Evolutionary conservation across 192 early-diverging fungal genomes (phyloP).

Genomic region (Obelidium mucronatum): DNA sequence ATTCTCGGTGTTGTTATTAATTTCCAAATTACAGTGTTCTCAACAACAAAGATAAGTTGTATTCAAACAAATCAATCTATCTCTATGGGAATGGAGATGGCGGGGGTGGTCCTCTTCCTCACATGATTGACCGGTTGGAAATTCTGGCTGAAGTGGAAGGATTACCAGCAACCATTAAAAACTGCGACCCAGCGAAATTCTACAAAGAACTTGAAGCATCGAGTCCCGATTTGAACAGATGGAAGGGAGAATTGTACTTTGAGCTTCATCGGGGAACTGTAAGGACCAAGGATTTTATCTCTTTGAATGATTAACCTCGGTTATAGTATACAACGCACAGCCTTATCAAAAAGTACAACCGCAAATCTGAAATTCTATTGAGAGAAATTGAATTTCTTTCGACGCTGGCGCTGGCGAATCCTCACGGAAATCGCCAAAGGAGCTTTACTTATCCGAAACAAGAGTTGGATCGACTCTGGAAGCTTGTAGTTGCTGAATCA

Average conservation of each 20-base stretch:
- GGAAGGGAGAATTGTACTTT: slow-evolving; percentile 96
- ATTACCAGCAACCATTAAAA: slow-evolving; percentile 76
- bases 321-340: slow-evolving; percentile 88
- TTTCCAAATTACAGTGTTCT: slow-evolving; percentile 58
- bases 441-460: slow-evolving; percentile 73
- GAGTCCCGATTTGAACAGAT: slow-evolving; percentile 74
- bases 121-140: slow-evolving; percentile 85
- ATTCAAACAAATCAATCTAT: slow-evolving; percentile 85
- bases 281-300: slow-evolving; percentile 19
- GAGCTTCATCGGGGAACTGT: slow-evolving; percentile 95
- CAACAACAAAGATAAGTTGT: slow-evolving; percentile 89
- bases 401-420: slow-evolving; percentile 45
- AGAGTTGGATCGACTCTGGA: slow-evolving; percentile 86
- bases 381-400: slow-evolving; percentile 84
- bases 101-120: slow-evolving; percentile 82
- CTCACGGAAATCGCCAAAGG: background rate
- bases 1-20: background rate
- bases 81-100: slow-evolving; percentile 98
- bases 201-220: slow-evolving; percentile 80
- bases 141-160: slow-evolving; percentile 79
- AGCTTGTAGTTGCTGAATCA: slow-evolving; percentile 88
- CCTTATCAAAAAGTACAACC: slow-evolving; percentile 83
- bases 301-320: background rate
- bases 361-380: slow-evolving; percentile 84
- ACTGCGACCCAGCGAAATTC: slow-evolving; percentile 81